A percentile compares a stretch with the other conserved stretches of the same genome.
phyloP scores from a whole-genome alignment of 257 asterid species.

The Verbena officinalis region DNA sequence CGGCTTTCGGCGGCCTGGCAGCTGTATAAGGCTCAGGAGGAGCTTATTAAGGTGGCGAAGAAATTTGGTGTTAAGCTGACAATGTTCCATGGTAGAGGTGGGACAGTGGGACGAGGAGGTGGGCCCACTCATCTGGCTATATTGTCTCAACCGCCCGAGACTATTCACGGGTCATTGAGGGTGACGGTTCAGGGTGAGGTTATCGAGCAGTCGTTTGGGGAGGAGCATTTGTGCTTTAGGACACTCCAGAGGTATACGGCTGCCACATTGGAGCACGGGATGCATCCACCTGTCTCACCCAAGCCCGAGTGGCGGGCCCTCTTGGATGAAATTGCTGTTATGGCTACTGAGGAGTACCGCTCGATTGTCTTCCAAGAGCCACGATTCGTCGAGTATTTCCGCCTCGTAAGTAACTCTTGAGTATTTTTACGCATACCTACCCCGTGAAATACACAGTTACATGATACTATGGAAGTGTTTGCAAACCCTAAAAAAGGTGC shows the following conservation, averaged over 20 bases:
- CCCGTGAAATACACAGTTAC: too few species aligned
- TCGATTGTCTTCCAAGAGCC: slow-evolving; percentile 66
- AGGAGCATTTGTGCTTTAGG: slow-evolving; percentile 68
- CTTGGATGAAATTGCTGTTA: slow-evolving; percentile 52
- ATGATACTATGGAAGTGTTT: too few species aligned
- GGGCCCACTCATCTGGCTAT: slow-evolving; percentile 75
- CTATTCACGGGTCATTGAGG: slow-evolving; percentile 63
- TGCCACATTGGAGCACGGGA: slow-evolving; percentile 72
- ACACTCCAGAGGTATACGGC: slow-evolving; percentile 70
- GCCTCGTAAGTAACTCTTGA: slow-evolving; percentile 51
- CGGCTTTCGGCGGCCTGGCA: slow-evolving; percentile 72
- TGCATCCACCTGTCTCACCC: slow-evolving; percentile 65
- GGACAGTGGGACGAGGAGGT: slow-evolving; percentile 75
- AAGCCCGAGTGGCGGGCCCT: slow-evolving; percentile 71
- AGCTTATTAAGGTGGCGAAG: slow-evolving; percentile 61
- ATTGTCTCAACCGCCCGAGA: slow-evolving; percentile 72
- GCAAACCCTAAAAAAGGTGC: too few species aligned
- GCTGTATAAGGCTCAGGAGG: slow-evolving; percentile 73
- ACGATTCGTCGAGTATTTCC: slow-evolving; percentile 72
- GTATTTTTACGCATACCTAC: too few species aligned
- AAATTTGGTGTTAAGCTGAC: slow-evolving; percentile 61
- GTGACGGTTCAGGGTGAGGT: slow-evolving; percentile 80
- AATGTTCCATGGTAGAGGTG: slow-evolving; percentile 77
- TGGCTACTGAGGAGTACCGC: slow-evolving; percentile 65
- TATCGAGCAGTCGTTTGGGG: slow-evolving; percentile 67